These are phyloP conservation scores for Otatea glauca DNA, from an alignment of 176 grass and related monocot genomes.

Conservation along the genomic window DNA sequence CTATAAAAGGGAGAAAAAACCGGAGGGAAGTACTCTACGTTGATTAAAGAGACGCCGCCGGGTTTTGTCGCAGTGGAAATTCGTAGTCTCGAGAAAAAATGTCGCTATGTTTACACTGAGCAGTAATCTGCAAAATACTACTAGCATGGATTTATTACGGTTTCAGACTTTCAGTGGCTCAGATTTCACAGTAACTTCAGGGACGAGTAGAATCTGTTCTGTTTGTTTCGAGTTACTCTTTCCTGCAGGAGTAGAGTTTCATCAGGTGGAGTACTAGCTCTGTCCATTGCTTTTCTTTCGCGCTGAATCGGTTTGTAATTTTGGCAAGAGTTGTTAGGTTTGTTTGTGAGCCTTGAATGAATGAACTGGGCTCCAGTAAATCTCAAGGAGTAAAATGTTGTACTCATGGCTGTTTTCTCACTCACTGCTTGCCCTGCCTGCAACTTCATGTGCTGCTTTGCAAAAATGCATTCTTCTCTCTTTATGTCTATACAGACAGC, in stretches of 20 bases:
- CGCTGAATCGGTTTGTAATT: slow-evolving; percentile 2
- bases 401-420: too few species aligned
- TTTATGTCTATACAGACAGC: too few species aligned
- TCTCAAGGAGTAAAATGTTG: not conserved
- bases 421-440: too few species aligned
- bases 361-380: not conserved
- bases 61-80: not conserved
- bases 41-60: slow-evolving; percentile 2
- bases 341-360: not conserved
- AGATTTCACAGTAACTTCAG: not conserved
- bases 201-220: not conserved
- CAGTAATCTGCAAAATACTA: not conserved
- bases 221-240: not conserved
- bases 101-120: not conserved
- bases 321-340: not conserved
- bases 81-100: not conserved
- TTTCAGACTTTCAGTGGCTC: not conserved
- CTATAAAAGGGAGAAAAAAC: not conserved
- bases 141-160: not conserved
- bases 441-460: too few species aligned
- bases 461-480: too few species aligned
- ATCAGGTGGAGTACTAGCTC: not conserved
- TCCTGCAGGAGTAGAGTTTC: not conserved
- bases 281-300: not conserved
- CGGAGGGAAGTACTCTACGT: slow-evolving; percentile 9